Base-by-base conservation (phyloP, 1,284 basidiomycete species). In the Ustilago trichophora region DNA sequence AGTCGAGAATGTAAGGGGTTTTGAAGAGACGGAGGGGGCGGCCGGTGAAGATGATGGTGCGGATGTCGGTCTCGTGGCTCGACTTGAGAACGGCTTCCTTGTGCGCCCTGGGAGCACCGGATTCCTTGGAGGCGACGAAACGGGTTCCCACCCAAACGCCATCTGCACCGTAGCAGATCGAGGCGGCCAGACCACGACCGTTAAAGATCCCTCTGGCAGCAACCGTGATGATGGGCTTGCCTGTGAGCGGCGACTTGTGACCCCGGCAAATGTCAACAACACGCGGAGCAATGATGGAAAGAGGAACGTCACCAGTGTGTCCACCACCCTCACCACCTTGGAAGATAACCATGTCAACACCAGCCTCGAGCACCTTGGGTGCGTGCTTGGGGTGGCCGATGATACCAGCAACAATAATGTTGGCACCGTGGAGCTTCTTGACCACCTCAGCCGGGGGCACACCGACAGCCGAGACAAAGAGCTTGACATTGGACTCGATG, bases 11-110 rank as follows among this genome's bases (percentile, higher is more conserved):
- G 64, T 78, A 77, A 15, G 54, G 55, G 4, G 70, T 70, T 53
- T 65, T 70, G 56, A 49, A 68, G 3, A 69, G 90, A 35, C 92
- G 88, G 70, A 96, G 84, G 11, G 93, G 93, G 24, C 93, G 88
- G 19, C 93, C 93, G 22, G 77, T 82, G 58, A 75, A 76, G 62
- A 77, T 77, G 64, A 77, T 72, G 29, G 73, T 75, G 18, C 75
- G 63, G 26, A 76, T 56, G 43, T 77, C 75, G 41, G 68, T 73
- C 44, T 78, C 76, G 63, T 78, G 76, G 4, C 62, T 76, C 25
- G 72, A 69, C 49, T 67, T 75, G 44, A 78, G 57, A 19, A 78
- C 67, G 26, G 72, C 74, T 36, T 78, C 73, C 69, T 78, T 76
- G 70, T 78, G 76, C 11, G 62, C 65, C 46, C 65, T 70, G 44